Evolutionary conservation across 495 filamentous ascomycete genomes (phyloP).

Genomic region (Hypomontagnella monticulosa): DNA sequence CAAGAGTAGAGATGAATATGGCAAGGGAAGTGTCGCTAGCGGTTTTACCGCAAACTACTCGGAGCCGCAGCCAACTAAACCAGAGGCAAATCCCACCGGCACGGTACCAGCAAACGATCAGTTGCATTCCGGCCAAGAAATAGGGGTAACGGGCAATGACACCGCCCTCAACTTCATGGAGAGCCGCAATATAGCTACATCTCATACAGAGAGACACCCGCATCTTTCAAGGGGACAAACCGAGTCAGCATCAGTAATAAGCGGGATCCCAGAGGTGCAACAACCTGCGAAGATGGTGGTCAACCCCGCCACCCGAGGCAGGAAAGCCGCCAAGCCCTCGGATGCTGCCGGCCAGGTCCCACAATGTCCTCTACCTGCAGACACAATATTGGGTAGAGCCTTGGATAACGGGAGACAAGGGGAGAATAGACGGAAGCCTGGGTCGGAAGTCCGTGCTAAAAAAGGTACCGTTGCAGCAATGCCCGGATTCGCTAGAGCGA

Average conservation of each 20-base stretch:
- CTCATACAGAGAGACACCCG: not conserved
- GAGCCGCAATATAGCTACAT: not conserved
- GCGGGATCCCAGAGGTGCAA: constrained; percentile 3
- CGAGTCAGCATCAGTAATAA: constrained; percentile 7
- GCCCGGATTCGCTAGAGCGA: constrained; percentile 53
- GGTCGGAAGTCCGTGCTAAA: constrained; percentile 39
- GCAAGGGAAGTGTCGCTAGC: not conserved
- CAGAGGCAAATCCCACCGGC: not conserved
- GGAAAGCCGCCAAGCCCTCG: constrained; percentile 59
- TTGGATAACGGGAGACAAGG: constrained; percentile 9
- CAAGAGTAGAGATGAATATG: not conserved
- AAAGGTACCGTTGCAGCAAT: constrained; percentile 17
- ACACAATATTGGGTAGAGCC: constrained; percentile 19
- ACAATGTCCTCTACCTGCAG: constrained; percentile 48
- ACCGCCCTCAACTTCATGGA: not conserved
- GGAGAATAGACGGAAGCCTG: constrained; percentile 19
- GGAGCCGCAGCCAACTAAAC: not conserved
- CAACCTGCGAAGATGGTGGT: constrained; percentile 25
- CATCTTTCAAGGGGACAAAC: constrained; percentile 7
- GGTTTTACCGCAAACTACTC: constrained; percentile 7
- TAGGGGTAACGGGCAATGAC: not conserved
- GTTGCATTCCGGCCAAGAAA: not conserved
- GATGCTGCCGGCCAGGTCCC: constrained; percentile 58
- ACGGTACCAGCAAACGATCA: not conserved
- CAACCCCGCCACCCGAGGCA: constrained; percentile 61